Percentiles rank a stretch among this genome's conserved stretches.
Evolutionary conservation across 352 stramenopile species (phyloP).

Genomic region (Pythium aphanidermatum): DNA sequence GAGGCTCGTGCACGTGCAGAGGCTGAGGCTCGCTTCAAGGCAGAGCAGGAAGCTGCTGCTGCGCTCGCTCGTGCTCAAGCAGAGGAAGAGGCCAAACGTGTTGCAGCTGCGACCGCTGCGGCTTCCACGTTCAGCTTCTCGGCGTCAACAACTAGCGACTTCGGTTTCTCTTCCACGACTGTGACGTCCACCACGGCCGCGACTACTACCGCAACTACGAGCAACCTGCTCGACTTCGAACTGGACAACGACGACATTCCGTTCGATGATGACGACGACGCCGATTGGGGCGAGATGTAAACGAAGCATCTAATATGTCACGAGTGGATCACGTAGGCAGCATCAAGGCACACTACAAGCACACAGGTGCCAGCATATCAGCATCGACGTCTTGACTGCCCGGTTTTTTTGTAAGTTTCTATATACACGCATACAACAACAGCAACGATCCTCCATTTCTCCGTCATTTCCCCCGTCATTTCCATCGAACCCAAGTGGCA

Average conservation of each 20-base stretch:
- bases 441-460: no score
- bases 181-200: slow-evolving; percentile 14
- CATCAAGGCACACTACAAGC: no score
- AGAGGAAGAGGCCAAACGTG: slow-evolving; percentile 19
- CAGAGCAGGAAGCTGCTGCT: no score
- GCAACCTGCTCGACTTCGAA: slow-evolving; percentile 72
- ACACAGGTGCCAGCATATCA: no score
- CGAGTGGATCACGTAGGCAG: no score
- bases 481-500: no score
- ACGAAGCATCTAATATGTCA: no score
- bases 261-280: slow-evolving; percentile 78
- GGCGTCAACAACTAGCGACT: neutral
- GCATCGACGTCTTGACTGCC: no score
- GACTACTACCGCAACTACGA: slow-evolving; percentile 13
- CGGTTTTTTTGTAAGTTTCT: no score
- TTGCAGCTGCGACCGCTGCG: slow-evolving; percentile 21
- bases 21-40: slow-evolving; percentile 6
- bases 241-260: slow-evolving; percentile 66
- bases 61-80: slow-evolving; percentile 14
- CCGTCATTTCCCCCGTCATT: no score
- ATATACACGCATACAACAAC: no score
- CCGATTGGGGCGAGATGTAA: slow-evolving; percentile 84
- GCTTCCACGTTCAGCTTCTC: slow-evolving; percentile 10
- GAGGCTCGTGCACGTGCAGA: slow-evolving; percentile 1
- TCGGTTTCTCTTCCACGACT: slow-evolving; percentile 15